phyloP scores from a whole-genome alignment of 2,329 filamentous ascomycete genomes.

The Cercospora berteroae region DNA sequence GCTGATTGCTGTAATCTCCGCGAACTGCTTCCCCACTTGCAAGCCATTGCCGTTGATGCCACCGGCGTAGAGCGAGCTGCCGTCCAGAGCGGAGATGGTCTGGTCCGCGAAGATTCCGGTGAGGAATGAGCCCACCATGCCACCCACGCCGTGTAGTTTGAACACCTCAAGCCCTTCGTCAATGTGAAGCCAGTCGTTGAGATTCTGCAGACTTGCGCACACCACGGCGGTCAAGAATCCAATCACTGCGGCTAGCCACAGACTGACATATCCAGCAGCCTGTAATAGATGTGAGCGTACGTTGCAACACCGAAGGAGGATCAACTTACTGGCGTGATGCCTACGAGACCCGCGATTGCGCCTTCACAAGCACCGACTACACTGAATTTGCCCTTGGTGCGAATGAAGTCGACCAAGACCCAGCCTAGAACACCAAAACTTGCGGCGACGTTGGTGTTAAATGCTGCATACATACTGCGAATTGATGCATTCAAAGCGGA shows the following conservation, averaged over 20 bases:
- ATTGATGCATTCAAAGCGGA: conserved; percentile 54
- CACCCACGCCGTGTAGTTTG: conserved; percentile 58
- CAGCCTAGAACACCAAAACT: conserved; percentile 55
- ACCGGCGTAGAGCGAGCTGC: conserved; percentile 49
- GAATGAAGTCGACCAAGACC: conserved; percentile 54
- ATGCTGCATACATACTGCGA: conserved; percentile 55
- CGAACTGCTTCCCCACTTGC: conserved; percentile 57
- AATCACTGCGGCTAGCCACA: conserved; percentile 50
- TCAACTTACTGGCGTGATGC: conserved; percentile 50
- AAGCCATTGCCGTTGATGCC: conserved; percentile 56
- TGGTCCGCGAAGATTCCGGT: conserved; percentile 58
- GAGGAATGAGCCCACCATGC: conserved; percentile 57
- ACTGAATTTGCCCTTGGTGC: conserved; percentile 53
- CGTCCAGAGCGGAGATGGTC: conserved; percentile 51
- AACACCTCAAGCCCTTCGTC: conserved; percentile 62
- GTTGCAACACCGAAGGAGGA: background rate
- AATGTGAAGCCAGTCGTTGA: conserved; percentile 55
- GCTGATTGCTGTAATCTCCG: conserved; percentile 55
- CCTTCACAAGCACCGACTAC: conserved; percentile 58
- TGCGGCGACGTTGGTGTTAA: conserved; percentile 59
- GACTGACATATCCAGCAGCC: conserved; percentile 46
- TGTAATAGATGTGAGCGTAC: background rate
- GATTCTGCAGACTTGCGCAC: conserved; percentile 50
- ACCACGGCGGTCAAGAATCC: conserved; percentile 56
- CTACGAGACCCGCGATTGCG: conserved; percentile 59